These are phyloP conservation scores for Penicillium glabrum DNA, from an alignment of 2,329 filamentous ascomycete genomes.

Conservation along the genomic window DNA sequence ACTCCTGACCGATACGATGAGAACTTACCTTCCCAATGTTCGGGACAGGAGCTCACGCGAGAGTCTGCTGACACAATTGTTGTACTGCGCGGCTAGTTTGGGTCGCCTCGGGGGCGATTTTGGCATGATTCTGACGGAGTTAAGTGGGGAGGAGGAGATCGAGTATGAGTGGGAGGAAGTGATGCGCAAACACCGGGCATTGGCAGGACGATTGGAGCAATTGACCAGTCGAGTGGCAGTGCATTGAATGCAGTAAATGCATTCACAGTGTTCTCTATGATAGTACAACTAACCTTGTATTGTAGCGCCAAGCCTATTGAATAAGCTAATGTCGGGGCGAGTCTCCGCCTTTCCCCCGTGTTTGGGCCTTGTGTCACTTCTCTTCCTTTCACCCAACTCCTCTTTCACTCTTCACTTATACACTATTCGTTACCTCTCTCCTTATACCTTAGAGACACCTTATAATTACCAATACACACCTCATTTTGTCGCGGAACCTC, in stretches of 20 bases:
- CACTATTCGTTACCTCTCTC: neutral
- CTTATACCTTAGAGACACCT: neutral
- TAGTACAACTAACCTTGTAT: neutral
- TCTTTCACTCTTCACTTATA: neutral
- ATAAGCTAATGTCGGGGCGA: neutral
- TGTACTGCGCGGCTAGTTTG: conserved; percentile 90
- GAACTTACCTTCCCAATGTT: conserved; percentile 75
- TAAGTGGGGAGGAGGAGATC: conserved; percentile 53
- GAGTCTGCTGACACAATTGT: conserved; percentile 84
- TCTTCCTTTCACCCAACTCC: conserved; percentile 5
- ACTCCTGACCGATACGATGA: conserved; percentile 74
- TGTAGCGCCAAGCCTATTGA: conserved; percentile 1
- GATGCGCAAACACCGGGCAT: conserved; percentile 80
- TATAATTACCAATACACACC: neutral
- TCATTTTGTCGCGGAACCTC: neutral
- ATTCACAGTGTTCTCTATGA: neutral
- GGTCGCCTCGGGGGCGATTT: conserved; percentile 91
- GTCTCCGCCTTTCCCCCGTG: conserved; percentile 21
- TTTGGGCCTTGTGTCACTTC: conserved; percentile 9
- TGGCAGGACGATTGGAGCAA: conserved; percentile 66
- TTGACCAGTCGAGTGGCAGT: conserved; percentile 31
- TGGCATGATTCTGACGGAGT: conserved; percentile 74
- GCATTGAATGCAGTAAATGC: conserved; percentile 9
- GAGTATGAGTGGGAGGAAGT: conserved; percentile 75
- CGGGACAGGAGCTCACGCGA: conserved; percentile 77